Base-by-base conservation (phyloP, 495 filamentous ascomycete species). In the Penicillium daleae region DNA sequence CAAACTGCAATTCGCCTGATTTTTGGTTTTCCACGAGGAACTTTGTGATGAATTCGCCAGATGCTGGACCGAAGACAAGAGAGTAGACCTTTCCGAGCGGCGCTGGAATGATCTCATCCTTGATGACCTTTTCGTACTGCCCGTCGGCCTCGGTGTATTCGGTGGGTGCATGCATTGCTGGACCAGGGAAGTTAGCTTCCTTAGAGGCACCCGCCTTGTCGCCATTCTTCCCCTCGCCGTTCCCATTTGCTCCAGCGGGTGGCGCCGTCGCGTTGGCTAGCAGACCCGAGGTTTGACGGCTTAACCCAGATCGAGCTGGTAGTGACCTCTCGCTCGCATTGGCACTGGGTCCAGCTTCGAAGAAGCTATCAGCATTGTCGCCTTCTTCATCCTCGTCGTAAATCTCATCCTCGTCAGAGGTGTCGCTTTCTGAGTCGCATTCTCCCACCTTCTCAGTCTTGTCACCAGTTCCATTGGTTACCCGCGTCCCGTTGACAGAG, bases 21-120 rank as follows among this genome's bases (percentile, higher is more conserved):
- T 97, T 97, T 69, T 97, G 92, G 54, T 97, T 94, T 4, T 86
- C 87, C 0, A 90, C 80, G 13, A 97, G 82, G 80, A 90, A 97
- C 68, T 91, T 96, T 31, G 82, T 80, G 85, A 98, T 89, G 74
- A 91, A 98, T 0, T 83, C 78, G 13, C 86, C 85, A 17, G 92
- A 96, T 3, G 82, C 85, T 2, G 90, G 85, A 0, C 95, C 95
- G 66, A 97, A 98, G 31, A 95, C 81, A 63, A 97, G 76, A 21
- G 85, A 90, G 74, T 97, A 98, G 40, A 97, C 85, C 70, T 96
- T 96, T 49, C 95, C 95, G 2, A 99, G 84, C 4, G 96, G 96
- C 2, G 93, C 95, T 9, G 89, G 82, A 44, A 99, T 87, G 19
- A 89, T 74, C 44, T 97, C 95, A 72, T 99, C 96, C 40, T 88